A percentile compares a stretch with the other conserved stretches of the same genome.
Evolutionary conservation across 2,329 filamentous ascomycete species (phyloP).

Genomic region (Arachnomyces sp.): DNA sequence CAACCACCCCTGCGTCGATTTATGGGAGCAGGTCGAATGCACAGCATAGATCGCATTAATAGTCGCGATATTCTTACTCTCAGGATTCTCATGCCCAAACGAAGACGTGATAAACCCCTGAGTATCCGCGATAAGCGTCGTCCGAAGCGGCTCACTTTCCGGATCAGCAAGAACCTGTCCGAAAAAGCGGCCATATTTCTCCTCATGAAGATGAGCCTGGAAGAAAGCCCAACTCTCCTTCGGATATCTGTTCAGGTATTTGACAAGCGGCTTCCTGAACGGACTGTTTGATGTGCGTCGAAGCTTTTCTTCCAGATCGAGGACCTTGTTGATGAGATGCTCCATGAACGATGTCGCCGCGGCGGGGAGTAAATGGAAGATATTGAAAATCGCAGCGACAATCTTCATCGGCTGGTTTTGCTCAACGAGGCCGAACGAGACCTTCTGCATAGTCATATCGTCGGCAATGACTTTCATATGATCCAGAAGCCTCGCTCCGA

Average conservation of each 20-base stretch:
- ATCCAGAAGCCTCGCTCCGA: conserved; percentile 83
- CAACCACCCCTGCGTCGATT: conserved; percentile 59
- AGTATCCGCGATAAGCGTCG: conserved; percentile 64
- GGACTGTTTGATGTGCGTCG: conserved; percentile 83
- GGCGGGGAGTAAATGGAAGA: conserved; percentile 89
- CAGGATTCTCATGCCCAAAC: conserved; percentile 54
- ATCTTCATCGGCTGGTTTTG: conserved; percentile 90
- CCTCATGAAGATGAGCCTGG: conserved; percentile 68
- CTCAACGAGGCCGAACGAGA: conserved; percentile 90
- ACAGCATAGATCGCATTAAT: conserved; percentile 85
- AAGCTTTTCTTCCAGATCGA: conserved; percentile 77
- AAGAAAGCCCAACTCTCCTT: conserved; percentile 80
- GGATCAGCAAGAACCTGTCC: conserved; percentile 73
- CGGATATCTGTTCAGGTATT: conserved; percentile 88
- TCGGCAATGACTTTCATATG: conserved; percentile 90
- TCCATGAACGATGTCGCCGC: conserved; percentile 89
- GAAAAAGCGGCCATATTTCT: conserved; percentile 83
- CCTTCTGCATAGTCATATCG: conserved; percentile 68
- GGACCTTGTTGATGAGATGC: conserved; percentile 77
- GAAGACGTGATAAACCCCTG: conserved; percentile 61
- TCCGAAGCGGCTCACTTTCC: conserved; percentile 65
- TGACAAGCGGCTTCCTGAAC: conserved; percentile 81
- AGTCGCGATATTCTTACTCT: conserved; percentile 64
- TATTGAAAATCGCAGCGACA: conserved; percentile 87
- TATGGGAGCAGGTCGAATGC: conserved; percentile 63